Evolutionary conservation across 495 filamentous ascomycete genomes (phyloP).

Genomic region (Neurospora sp.): DNA sequence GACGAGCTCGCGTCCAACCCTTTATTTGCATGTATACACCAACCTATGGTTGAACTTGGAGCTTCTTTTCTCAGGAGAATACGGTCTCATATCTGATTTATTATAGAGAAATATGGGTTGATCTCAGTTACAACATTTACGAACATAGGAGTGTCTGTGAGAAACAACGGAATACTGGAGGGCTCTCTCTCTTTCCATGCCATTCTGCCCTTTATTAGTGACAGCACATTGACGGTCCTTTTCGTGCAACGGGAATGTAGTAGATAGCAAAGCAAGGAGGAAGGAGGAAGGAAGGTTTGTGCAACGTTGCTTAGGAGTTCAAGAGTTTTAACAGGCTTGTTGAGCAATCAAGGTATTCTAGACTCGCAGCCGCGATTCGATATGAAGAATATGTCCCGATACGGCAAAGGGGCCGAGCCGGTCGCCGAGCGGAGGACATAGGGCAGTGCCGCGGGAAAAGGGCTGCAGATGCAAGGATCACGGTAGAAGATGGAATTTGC

Average conservation of each 20-base stretch:
- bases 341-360: neutral
- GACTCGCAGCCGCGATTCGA: neutral
- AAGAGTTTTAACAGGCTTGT: neutral
- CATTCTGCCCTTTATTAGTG: too few relatives aligned
- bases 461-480: neutral
- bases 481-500: neutral
- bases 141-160: too few relatives aligned
- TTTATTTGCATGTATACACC: too few relatives aligned
- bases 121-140: too few relatives aligned
- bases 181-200: too few relatives aligned
- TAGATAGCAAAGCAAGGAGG: neutral
- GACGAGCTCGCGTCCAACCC: too few relatives aligned
- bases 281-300: neutral
- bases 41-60: too few relatives aligned
- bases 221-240: too few relatives aligned
- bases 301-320: neutral
- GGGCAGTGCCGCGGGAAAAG: neutral
- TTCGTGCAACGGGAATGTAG: neutral
- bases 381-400: neutral
- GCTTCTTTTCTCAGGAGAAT: too few relatives aligned
- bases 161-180: too few relatives aligned
- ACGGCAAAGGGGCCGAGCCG: neutral
- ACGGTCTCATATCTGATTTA: too few relatives aligned
- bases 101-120: too few relatives aligned
- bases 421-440: neutral